Evolutionary conservation across 495 filamentous ascomycete species (phyloP), one percentile per base, ranked within the genome.

Genomic region (Pyronema domesticum): DNA sequence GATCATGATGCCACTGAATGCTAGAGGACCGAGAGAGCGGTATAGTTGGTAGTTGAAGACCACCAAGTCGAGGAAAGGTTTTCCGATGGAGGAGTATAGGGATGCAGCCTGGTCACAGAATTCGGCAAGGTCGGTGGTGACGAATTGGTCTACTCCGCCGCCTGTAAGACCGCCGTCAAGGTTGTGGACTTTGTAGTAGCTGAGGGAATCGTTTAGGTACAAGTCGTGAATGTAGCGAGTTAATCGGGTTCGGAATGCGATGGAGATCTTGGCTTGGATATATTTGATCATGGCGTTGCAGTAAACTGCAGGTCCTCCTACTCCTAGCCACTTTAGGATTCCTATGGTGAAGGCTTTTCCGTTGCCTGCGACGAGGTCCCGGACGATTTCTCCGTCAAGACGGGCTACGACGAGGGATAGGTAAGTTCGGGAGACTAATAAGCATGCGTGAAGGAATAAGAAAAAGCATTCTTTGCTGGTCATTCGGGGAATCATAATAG

Each of bases 1-100:
- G 57, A 82, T 80, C 51, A 93, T 63, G 37, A 99, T 81, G 37
- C 86, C 91, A 17, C 78, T 82, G 45, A 95, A 67, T 0, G 91
- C 91, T 14, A 99, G 69, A 5, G 89, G 88, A 3, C 93, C 93
- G 3, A 99, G 75, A 0, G 89, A 94, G 33, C 82, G 86, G 68
- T 87, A 91, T 0, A 99, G 76, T 66, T 96, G 89, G 65, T 91
- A 96, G 69, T 93, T 96, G 72, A 99, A 96, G 30, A 96, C 89
- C 53, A 85, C 83, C 6, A 96, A 76, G 68, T 99, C 93, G 17
- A 96, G 84, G 60, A 95, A 78, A 0, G 93, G 93, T 66, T 99
- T 99, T 0, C 93, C 93, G 42, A 99, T 76, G 0, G 88, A 95
- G 1, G 89, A 95, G 69, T 95, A 95, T 0, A 99, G 69, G 30